phyloP scores from a whole-genome alignment of 331 rosid species.

The Ulmus americana region DNA sequence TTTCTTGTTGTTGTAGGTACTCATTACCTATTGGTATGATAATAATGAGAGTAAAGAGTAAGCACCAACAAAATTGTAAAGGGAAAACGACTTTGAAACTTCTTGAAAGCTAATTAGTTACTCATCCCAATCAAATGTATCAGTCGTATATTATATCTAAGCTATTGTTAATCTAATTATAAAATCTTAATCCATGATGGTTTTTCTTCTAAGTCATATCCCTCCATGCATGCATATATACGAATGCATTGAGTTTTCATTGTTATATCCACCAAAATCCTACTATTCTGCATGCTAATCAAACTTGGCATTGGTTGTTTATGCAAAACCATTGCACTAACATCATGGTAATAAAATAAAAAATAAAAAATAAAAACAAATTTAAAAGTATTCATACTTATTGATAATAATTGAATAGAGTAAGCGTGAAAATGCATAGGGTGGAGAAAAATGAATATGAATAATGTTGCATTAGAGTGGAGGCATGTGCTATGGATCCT shows the following conservation, averaged over 20 bases:
- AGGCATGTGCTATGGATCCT: conserved; percentile 16
- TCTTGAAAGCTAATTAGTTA: background rate
- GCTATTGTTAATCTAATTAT: no score
- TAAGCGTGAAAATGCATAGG: background rate
- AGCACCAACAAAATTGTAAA: background rate
- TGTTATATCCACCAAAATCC: no score
- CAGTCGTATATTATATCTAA: background rate
- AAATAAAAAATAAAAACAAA: no score
- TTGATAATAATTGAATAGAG: conserved; percentile 1
- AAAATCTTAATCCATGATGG: no score
- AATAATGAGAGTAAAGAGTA: background rate
- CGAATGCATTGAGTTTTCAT: no score
- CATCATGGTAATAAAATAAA: no score
- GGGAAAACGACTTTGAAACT: conserved; percentile 9
- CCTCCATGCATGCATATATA: no score
- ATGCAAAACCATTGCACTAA: no score
- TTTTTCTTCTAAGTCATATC: no score
- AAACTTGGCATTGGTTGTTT: no score
- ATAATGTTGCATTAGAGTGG: background rate
- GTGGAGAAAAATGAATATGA: background rate
- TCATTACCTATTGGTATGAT: background rate
- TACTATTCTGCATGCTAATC: no score
- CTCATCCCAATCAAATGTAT: background rate
- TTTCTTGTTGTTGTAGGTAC: background rate
- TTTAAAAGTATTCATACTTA: no score